phyloP scores from a whole-genome alignment of 2,329 filamentous ascomycete genomes.

The Westerdykella ornata region DNA sequence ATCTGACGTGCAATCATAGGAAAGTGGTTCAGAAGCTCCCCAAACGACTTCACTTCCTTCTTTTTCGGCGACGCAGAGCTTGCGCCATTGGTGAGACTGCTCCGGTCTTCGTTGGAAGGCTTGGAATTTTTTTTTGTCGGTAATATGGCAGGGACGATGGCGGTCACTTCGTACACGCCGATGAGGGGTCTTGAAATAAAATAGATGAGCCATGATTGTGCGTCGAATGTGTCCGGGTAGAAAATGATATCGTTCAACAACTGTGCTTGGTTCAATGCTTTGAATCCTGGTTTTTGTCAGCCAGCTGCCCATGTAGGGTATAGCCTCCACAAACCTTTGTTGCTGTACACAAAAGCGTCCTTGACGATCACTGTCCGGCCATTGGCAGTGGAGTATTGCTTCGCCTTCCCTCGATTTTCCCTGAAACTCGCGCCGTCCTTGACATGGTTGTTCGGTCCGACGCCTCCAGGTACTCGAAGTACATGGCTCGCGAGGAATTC shows the following conservation, averaged over 20 bases:
- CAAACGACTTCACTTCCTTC: constrained; percentile 87
- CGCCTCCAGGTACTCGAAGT: constrained; percentile 63
- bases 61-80: constrained; percentile 55
- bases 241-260: constrained; percentile 77
- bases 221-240: constrained; percentile 82
- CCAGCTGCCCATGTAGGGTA: background rate
- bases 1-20: constrained; percentile 95
- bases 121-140: constrained; percentile 15
- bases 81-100: constrained; percentile 14
- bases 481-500: constrained; percentile 98
- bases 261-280: constrained; percentile 81
- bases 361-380: constrained; percentile 91
- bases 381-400: constrained; percentile 88
- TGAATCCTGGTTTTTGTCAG: constrained; percentile 62
- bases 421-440: constrained; percentile 56
- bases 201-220: constrained; percentile 92
- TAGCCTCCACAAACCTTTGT: constrained; percentile 64
- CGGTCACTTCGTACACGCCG: constrained; percentile 71
- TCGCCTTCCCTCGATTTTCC: constrained; percentile 86
- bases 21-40: constrained; percentile 82
- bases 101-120: constrained; percentile 5
- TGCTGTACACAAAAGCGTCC: constrained; percentile 86
- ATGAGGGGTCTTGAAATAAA: constrained; percentile 87
- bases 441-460: constrained; percentile 41
- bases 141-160: constrained; percentile 57